These are phyloP conservation scores for Penicillium longicatenatum DNA, from an alignment of 495 filamentous ascomycete genomes.

Conservation along the genomic window DNA sequence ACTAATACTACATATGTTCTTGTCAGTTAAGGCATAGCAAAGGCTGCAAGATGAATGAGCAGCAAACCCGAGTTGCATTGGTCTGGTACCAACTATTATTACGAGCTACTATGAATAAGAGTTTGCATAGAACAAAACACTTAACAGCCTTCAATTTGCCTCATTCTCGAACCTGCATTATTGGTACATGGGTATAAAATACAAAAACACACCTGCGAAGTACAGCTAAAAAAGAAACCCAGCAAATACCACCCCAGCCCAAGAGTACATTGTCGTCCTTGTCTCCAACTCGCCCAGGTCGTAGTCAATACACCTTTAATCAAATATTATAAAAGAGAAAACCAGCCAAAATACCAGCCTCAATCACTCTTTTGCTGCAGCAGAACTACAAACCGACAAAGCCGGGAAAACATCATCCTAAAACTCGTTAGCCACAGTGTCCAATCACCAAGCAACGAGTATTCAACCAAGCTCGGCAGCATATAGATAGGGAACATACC, in stretches of 20 bases:
- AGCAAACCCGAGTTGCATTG: neutral
- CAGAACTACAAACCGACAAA: constrained; percentile 25
- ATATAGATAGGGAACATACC: constrained; percentile 33
- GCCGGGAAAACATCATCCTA: constrained; percentile 31
- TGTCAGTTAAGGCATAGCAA: neutral
- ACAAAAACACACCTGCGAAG: neutral
- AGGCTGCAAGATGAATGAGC: neutral
- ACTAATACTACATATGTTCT: neutral
- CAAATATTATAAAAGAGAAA: constrained; percentile 9
- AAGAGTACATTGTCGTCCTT: neutral
- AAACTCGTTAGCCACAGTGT: neutral
- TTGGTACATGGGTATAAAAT: constrained; percentile 29
- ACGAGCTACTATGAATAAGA: neutral
- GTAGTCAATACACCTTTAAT: neutral
- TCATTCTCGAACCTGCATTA: constrained; percentile 8
- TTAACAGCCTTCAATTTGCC: constrained; percentile 2
- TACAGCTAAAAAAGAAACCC: neutral
- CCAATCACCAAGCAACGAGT: neutral
- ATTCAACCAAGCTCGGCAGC: too few species aligned
- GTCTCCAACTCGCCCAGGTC: neutral
- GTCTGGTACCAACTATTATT: constrained; percentile 6
- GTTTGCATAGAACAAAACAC: neutral
- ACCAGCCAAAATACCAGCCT: neutral
- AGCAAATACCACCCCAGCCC: neutral
- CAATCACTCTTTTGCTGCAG: constrained; percentile 8